Conservation (phyloP, 2,329 filamentous ascomycete genomes). For the Ilyonectria destructans region DNA sequence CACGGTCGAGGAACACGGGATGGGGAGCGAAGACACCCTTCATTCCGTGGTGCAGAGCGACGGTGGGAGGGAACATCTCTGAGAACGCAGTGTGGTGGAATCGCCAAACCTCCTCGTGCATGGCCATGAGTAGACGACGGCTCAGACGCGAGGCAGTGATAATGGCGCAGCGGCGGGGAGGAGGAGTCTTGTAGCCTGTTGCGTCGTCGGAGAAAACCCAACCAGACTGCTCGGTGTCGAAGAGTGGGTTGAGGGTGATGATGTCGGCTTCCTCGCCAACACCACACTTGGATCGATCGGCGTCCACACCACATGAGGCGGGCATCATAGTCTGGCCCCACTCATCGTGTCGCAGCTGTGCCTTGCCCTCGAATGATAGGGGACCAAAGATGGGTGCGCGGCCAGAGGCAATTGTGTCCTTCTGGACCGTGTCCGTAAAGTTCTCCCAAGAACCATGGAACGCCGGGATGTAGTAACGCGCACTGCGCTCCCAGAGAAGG, state of each 20-base stretch:
- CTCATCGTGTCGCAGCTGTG: slow-evolving; percentile 66
- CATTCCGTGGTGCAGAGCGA: slow-evolving; percentile 82
- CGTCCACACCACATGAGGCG: slow-evolving; percentile 68
- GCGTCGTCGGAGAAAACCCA: slow-evolving; percentile 82
- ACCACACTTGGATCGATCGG: slow-evolving; percentile 71
- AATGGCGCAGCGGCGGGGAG: slow-evolving; percentile 80
- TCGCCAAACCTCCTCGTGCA: slow-evolving; percentile 82
- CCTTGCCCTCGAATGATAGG: slow-evolving; percentile 65
- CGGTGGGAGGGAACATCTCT: slow-evolving; percentile 84
- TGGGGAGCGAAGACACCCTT: slow-evolving; percentile 88
- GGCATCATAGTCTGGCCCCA: slow-evolving; percentile 70
- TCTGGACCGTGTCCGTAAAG: slow-evolving; percentile 76
- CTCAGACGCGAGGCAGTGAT: slow-evolving; percentile 81
- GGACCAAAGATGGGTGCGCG: slow-evolving; percentile 80
- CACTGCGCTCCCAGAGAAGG: slow-evolving; percentile 84
- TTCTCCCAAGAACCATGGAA: slow-evolving; percentile 82
- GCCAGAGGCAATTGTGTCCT: slow-evolving; percentile 70
- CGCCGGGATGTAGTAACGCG: slow-evolving; percentile 83
- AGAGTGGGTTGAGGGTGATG: slow-evolving; percentile 84
- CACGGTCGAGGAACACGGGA: slow-evolving; percentile 83
- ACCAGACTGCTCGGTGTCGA: slow-evolving; percentile 79
- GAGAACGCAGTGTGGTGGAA: slow-evolving; percentile 82
- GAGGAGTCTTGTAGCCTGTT: slow-evolving; percentile 77
- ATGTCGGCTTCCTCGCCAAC: slow-evolving; percentile 82
- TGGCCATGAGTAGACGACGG: slow-evolving; percentile 76